Evolutionary conservation across 2,329 filamentous ascomycete genomes (phyloP).

Genomic region (Elsinoe fawcettii): DNA sequence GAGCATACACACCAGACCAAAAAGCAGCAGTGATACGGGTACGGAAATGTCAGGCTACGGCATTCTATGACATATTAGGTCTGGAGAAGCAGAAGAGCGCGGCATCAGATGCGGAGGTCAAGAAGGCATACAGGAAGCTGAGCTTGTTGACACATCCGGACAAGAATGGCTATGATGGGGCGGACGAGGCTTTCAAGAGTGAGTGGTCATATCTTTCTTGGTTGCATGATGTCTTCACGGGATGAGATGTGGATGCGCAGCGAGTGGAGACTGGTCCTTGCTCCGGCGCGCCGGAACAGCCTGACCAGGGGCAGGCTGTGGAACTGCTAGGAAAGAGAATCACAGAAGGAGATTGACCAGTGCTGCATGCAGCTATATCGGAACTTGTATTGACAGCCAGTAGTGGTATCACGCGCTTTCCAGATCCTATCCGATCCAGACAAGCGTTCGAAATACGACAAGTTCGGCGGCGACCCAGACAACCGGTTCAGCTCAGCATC

Average conservation of each 20-base stretch:
- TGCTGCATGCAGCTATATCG: neutral
- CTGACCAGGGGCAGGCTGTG: too few species aligned
- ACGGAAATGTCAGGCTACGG: conserved; percentile 71
- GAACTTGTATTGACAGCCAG: neutral
- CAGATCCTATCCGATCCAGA: conserved; percentile 87
- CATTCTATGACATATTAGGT: conserved; percentile 91
- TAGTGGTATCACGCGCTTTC: conserved; percentile 86
- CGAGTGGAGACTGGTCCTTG: too few species aligned
- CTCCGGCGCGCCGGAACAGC: too few species aligned
- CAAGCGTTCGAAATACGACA: conserved; percentile 82
- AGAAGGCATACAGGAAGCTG: conserved; percentile 94
- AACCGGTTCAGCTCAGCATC: conserved; percentile 62
- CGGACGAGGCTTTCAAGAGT: conserved; percentile 96
- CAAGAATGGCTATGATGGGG: conserved; percentile 93
- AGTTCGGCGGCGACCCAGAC: conserved; percentile 86
- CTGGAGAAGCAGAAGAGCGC: conserved; percentile 57
- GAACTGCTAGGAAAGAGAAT: neutral
- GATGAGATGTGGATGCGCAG: neutral
- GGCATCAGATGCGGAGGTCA: conserved; percentile 76
- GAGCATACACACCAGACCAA: conserved; percentile 80
- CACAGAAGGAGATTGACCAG: neutral
- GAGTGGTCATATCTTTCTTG: conserved; percentile 27
- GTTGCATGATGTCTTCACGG: neutral
- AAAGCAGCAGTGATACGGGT: conserved; percentile 87
- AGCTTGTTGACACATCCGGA: conserved; percentile 93